A percentile compares a stretch with the other conserved stretches of the same genome.
phyloP scores from a whole-genome alignment of 2,329 filamentous ascomycete species.

The Aspergillus aculeatinus region DNA sequence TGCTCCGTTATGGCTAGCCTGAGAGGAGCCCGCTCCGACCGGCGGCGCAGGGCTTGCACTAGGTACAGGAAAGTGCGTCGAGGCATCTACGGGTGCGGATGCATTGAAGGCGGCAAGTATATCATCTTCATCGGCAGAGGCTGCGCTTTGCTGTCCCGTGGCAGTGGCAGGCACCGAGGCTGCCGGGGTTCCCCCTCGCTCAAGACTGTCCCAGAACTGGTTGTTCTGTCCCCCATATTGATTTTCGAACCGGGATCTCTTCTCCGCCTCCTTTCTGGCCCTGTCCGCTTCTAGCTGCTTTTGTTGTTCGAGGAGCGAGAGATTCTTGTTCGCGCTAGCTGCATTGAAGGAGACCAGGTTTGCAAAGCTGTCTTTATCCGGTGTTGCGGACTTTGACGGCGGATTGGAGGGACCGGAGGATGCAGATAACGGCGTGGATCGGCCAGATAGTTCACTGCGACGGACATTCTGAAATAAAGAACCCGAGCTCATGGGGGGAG shows the following conservation, averaged over 20 bases:
- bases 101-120: constrained; percentile 62
- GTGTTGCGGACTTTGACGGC: constrained; percentile 42
- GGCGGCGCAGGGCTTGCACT: constrained; percentile 33
- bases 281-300: constrained; percentile 74
- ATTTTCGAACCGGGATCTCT: constrained; percentile 67
- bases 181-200: constrained; percentile 51
- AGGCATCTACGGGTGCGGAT: constrained; percentile 58
- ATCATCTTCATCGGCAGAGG: constrained; percentile 56
- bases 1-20: constrained; percentile 14
- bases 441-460: constrained; percentile 41
- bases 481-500: constrained; percentile 37
- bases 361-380: constrained; percentile 56
- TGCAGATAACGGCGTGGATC: constrained; percentile 44
- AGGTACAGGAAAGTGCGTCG: constrained; percentile 58
- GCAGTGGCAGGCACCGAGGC: constrained; percentile 40
- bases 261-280: constrained; percentile 71
- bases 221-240: constrained; percentile 69
- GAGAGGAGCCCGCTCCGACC: constrained; percentile 16
- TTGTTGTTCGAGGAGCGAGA: constrained; percentile 66
- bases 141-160: constrained; percentile 47
- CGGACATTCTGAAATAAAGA: constrained; percentile 37
- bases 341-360: constrained; percentile 62
- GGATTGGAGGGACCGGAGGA: constrained; percentile 33
- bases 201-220: constrained; percentile 74
- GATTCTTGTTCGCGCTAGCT: constrained; percentile 58